These are phyloP conservation scores for Hysterium pulicare DNA, from an alignment of 2,329 filamentous ascomycete genomes.

Conservation along the genomic window DNA sequence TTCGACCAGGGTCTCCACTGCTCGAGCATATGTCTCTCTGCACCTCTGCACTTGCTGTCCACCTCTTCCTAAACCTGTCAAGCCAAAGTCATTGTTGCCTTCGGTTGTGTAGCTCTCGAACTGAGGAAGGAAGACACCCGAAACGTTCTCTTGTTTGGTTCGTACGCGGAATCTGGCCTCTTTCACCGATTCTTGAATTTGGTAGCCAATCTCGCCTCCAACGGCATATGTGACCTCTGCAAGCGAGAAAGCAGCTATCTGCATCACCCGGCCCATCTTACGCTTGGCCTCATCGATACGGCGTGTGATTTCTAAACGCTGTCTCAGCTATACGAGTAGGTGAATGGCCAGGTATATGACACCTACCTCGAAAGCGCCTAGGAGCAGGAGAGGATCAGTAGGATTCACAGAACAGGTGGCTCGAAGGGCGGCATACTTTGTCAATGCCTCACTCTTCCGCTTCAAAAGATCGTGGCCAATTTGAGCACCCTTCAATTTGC, in stretches of 20 bases:
- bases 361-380: slow-evolving; percentile 82
- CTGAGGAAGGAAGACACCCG: slow-evolving; percentile 86
- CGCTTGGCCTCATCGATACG: slow-evolving; percentile 98
- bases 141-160: slow-evolving; percentile 97
- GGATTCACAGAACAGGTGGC: slow-evolving; percentile 17
- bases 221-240: slow-evolving; percentile 97
- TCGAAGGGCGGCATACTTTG: slow-evolving; percentile 64
- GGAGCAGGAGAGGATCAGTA: slow-evolving; percentile 15
- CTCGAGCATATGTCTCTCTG: slow-evolving; percentile 90
- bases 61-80: slow-evolving; percentile 94
- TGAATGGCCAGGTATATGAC: slow-evolving; percentile 5
- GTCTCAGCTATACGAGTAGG: slow-evolving; percentile 22
- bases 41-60: slow-evolving; percentile 95
- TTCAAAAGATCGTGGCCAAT: slow-evolving; percentile 90
- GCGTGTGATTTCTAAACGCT: slow-evolving; percentile 72
- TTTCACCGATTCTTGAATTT: slow-evolving; percentile 94
- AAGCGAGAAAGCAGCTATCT: slow-evolving; percentile 95
- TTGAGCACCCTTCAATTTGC: slow-evolving; percentile 81
- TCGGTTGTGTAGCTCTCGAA: slow-evolving; percentile 91
- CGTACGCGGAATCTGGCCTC: slow-evolving; percentile 88
- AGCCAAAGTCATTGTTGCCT: slow-evolving; percentile 89
- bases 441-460: slow-evolving; percentile 95
- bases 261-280: slow-evolving; percentile 99
- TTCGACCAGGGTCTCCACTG: slow-evolving; percentile 93
- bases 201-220: slow-evolving; percentile 88